These are phyloP conservation scores for Saturnispora gosingensis DNA, from an alignment of 805 yeast genomes.

Conservation along the genomic window DNA sequence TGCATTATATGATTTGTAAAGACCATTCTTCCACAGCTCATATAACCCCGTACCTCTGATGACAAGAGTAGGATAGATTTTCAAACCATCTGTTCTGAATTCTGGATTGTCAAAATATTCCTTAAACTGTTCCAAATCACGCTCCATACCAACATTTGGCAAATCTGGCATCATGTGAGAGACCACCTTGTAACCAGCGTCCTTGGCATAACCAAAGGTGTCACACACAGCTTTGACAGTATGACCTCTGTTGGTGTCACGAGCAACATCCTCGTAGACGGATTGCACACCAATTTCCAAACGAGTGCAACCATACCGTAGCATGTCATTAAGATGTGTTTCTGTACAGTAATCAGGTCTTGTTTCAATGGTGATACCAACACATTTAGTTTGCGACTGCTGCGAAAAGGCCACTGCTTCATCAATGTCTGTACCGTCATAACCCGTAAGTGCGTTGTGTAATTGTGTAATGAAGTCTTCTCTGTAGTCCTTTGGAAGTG, in stretches of 20 bases:
- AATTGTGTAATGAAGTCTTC: constrained; percentile 82
- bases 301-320: constrained; percentile 92
- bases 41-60: constrained; percentile 96
- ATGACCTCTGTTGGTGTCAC: constrained; percentile 97
- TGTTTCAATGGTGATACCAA: constrained; percentile 96
- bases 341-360: constrained; percentile 98
- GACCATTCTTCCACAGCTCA: constrained; percentile 95
- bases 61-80: constrained; percentile 90
- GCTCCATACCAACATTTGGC: constrained; percentile 97
- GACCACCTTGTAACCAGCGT: constrained; percentile 95
- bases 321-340: constrained; percentile 91
- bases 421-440: constrained; percentile 74
- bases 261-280: constrained; percentile 94
- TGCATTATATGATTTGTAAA: constrained; percentile 90
- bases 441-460: constrained; percentile 93
- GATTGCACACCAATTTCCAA: constrained; percentile 96
- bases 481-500: constrained; percentile 79
- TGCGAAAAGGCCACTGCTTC: constrained; percentile 89
- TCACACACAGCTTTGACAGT: constrained; percentile 94
- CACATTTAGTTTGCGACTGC: constrained; percentile 93
- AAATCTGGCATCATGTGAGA: constrained; percentile 99
- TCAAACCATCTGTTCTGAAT: constrained; percentile 93
- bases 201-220: constrained; percentile 93
- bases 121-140: constrained; percentile 90
- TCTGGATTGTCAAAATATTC: constrained; percentile 97